Percentiles rank a stretch among this genome's conserved stretches.
These are phyloP conservation scores for Hypoxylon sp. DNA, from an alignment of 2,329 filamentous ascomycete genomes.

Conservation along the genomic window DNA sequence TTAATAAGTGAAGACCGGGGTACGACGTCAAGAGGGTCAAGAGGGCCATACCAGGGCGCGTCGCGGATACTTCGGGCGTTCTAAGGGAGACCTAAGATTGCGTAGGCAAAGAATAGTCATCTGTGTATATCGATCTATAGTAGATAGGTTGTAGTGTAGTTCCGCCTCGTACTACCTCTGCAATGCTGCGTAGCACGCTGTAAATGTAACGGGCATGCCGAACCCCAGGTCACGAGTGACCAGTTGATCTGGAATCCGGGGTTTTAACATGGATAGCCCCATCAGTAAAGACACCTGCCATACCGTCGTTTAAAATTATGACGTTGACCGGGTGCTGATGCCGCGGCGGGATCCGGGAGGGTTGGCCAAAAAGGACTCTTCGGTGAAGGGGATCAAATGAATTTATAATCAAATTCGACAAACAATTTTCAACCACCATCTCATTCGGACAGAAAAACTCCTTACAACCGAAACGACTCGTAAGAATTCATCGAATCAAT, in stretches of 20 bases:
- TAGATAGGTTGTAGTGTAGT: background rate
- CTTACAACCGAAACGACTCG: slow-evolving; percentile 4
- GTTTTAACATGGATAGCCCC: background rate
- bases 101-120: no score
- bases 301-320: background rate
- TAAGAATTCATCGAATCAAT: background rate
- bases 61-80: no score
- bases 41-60: no score
- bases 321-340: background rate
- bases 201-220: slow-evolving; percentile 11
- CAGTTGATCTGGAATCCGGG: slow-evolving; percentile 1
- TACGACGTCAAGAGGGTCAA: background rate
- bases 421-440: background rate
- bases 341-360: background rate
- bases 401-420: slow-evolving; percentile 21
- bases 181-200: slow-evolving; percentile 10
- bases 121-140: no score
- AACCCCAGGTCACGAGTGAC: slow-evolving; percentile 2
- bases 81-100: no score
- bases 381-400: background rate
- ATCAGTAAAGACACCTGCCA: slow-evolving; percentile 6
- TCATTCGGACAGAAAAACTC: background rate
- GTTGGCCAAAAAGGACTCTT: background rate
- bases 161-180: slow-evolving; percentile 14
- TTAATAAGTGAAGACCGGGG: slow-evolving; percentile 14